phyloP scores from a whole-genome alignment of 352 stramenopile genomes.

The Globisporangium radiosum region DNA sequence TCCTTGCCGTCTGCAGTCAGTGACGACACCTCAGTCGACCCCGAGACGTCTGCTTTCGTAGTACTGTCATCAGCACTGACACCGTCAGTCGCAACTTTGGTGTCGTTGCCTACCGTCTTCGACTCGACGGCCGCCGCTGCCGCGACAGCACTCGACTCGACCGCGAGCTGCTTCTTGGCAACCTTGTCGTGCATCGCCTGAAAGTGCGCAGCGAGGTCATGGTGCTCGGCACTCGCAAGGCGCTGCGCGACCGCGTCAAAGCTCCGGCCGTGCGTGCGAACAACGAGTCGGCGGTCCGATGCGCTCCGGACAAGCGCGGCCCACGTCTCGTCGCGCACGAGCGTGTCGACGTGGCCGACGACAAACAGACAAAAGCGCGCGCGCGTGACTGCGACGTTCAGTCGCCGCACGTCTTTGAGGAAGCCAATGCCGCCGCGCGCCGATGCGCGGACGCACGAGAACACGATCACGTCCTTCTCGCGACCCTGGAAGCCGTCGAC shows the following conservation, averaged over 20 bases:
- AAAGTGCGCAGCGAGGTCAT: slow-evolving; percentile 43
- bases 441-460: slow-evolving; percentile 92
- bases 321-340: slow-evolving; percentile 78
- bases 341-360: slow-evolving; percentile 69
- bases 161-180: slow-evolving; percentile 23
- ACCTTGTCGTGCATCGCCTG: slow-evolving; percentile 68
- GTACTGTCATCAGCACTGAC: neutral
- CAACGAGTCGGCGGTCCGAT: slow-evolving; percentile 52
- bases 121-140: neutral
- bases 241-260: slow-evolving; percentile 39
- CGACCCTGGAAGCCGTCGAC: slow-evolving; percentile 98
- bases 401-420: slow-evolving; percentile 81
- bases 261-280: slow-evolving; percentile 32
- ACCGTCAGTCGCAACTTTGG: neutral
- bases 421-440: slow-evolving; percentile 83
- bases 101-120: neutral
- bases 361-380: slow-evolving; percentile 86
- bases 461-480: slow-evolving; percentile 99
- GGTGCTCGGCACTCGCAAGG: slow-evolving; percentile 33
- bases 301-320: slow-evolving; percentile 69
- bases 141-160: neutral
- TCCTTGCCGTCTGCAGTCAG: no score
- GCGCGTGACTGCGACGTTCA: slow-evolving; percentile 90
- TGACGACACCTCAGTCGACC: no score
- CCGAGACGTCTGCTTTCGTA: no score